phyloP scores from a whole-genome alignment of 2,329 filamentous ascomycete genomes.

The Blastomyces parvus region DNA sequence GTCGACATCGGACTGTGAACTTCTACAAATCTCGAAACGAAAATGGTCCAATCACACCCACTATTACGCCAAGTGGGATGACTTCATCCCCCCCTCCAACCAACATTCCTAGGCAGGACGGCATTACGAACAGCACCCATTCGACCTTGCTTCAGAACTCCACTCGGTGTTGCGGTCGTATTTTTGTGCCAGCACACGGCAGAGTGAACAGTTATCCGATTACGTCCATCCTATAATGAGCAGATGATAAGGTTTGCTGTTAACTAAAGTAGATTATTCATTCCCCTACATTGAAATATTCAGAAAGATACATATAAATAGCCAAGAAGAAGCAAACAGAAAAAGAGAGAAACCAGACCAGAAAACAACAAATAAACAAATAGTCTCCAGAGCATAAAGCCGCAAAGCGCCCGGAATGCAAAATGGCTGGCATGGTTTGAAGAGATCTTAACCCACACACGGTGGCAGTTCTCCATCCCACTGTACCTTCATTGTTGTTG shows the following conservation, averaged over 20 bases:
- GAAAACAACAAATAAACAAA: neutral
- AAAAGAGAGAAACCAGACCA: neutral
- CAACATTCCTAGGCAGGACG: neutral
- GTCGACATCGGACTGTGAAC: neutral
- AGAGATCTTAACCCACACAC: neutral
- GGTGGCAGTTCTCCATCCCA: slow-evolving; percentile 34
- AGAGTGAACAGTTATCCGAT: neutral
- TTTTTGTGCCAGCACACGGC: neutral
- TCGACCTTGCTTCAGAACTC: neutral
- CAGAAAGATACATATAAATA: neutral
- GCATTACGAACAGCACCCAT: neutral
- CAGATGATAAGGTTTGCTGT: neutral
- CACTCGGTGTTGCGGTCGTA: neutral
- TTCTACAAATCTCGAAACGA: neutral
- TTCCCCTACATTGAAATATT: neutral
- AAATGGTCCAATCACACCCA: neutral
- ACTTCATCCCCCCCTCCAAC: neutral
- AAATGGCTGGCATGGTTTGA: neutral
- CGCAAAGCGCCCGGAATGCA: neutral
- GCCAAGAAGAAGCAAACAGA: neutral
- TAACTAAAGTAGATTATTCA: neutral
- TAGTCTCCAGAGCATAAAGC: neutral
- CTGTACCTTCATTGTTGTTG: slow-evolving; percentile 36
- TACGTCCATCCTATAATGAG: neutral
- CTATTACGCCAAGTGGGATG: neutral